phyloP scores from a whole-genome alignment of 164 flowering plant genomes.

The Tinospora cordifolia region DNA sequence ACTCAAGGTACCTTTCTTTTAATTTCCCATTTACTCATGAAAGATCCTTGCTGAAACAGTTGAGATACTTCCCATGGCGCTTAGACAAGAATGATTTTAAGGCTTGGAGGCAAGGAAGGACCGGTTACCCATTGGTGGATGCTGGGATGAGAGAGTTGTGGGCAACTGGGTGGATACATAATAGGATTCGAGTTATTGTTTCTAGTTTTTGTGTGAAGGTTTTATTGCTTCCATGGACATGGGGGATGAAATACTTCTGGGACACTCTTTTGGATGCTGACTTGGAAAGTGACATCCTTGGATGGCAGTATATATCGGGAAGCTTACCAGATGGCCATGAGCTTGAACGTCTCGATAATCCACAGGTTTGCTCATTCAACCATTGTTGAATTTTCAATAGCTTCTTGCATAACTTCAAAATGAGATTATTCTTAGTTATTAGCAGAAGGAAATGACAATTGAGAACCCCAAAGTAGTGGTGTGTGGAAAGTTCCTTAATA shows the following conservation, averaged over 20 bases:
- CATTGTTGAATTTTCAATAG: too few relatives aligned
- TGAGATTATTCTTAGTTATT: too few relatives aligned
- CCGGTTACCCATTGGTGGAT: conserved; percentile 92
- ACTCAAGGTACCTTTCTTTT: conserved; percentile 86
- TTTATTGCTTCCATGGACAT: conserved; percentile 83
- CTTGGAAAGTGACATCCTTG: conserved; percentile 83
- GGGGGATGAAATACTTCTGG: conserved; percentile 99
- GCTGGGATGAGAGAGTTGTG: conserved; percentile 97
- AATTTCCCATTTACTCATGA: conserved; percentile 89
- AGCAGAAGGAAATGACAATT: too few relatives aligned
- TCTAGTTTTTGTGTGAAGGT: conserved; percentile 78
- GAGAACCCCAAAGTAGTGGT: too few relatives aligned
- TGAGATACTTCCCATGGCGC: conserved; percentile 72
- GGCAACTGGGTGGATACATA: conserved; percentile 97
- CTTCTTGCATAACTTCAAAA: too few relatives aligned
- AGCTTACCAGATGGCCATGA: conserved; percentile 95
- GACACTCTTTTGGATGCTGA: conserved; percentile 95
- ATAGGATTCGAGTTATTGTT: conserved; percentile 70
- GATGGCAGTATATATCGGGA: conserved; percentile 96
- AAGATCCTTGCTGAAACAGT: conserved; percentile 51
- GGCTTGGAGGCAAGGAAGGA: conserved; percentile 89
- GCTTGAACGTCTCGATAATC: conserved; percentile 72
- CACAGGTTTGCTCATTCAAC: conserved; percentile 43
- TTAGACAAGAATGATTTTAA: conserved; percentile 47
- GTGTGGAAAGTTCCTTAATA: too few relatives aligned